These are phyloP conservation scores for Trichoderma endophyticum DNA, from an alignment of 2,329 filamentous ascomycete species.

Conservation along the genomic window DNA sequence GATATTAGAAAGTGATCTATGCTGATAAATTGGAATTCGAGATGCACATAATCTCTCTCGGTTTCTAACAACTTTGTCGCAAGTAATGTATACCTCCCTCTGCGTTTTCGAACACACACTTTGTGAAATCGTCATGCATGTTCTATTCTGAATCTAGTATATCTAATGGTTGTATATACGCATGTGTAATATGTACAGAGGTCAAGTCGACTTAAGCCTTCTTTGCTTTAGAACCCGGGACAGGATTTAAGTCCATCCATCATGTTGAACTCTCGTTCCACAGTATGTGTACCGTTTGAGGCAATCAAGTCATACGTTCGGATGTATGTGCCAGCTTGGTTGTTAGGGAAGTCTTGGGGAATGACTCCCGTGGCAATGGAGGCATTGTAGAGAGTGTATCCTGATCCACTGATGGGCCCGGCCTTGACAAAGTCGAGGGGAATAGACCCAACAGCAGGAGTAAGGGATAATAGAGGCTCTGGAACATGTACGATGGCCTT, in stretches of 20 bases:
- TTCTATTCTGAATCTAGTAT: background rate
- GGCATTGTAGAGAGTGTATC: constrained; percentile 17
- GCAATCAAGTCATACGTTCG: constrained; percentile 20
- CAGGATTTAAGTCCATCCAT: background rate
- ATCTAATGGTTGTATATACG: background rate
- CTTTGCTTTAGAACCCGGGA: background rate
- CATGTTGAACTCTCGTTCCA: constrained; percentile 16
- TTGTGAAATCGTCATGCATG: background rate
- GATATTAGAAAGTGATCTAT: background rate
- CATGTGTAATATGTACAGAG: background rate
- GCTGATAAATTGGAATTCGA: background rate
- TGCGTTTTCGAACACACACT: background rate
- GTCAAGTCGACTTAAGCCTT: background rate
- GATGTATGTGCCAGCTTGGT: background rate
- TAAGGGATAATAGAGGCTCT: background rate
- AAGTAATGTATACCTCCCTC: too few relatives aligned
- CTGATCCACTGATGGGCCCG: background rate
- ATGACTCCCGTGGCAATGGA: background rate
- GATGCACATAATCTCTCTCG: background rate
- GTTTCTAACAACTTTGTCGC: too few relatives aligned
- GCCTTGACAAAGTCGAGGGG: constrained; percentile 7
- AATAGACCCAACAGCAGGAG: constrained; percentile 5
- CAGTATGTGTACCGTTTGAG: constrained; percentile 15
- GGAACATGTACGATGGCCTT: background rate
- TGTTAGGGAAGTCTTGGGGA: background rate